Percentiles rank a stretch among this genome's conserved stretches.
Evolutionary conservation across 495 filamentous ascomycete species (phyloP).

Genomic region (Neurospora sp.): DNA sequence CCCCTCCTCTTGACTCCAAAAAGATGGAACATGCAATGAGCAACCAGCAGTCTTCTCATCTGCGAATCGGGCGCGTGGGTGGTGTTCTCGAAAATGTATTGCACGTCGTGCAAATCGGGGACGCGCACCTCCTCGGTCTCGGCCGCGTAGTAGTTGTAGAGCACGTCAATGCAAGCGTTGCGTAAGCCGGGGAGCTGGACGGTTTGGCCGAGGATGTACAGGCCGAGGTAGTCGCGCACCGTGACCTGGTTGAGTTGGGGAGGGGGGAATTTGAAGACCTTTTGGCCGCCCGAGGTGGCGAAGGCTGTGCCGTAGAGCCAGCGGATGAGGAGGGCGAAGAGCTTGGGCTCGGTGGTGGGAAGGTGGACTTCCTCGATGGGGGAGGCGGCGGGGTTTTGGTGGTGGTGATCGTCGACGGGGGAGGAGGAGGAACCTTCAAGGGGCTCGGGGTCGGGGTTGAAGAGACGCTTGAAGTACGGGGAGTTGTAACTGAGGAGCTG

Average conservation of each 20-base stretch:
- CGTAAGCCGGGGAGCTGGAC: slow-evolving; percentile 12
- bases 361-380: slow-evolving; percentile 7
- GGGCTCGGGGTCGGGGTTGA: slow-evolving; percentile 1
- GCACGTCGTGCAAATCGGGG: slow-evolving; percentile 13
- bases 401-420: background rate
- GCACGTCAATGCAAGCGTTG: slow-evolving; percentile 13
- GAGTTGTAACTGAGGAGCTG: slow-evolving; percentile 13
- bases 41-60: slow-evolving; percentile 16
- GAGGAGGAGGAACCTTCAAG: background rate
- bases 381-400: background rate
- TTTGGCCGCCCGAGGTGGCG: slow-evolving; percentile 1
- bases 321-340: slow-evolving; percentile 16
- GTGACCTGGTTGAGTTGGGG: slow-evolving; percentile 7
- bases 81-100: slow-evolving; percentile 16
- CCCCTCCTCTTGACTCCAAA: slow-evolving; percentile 8
- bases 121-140: background rate
- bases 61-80: slow-evolving; percentile 1
- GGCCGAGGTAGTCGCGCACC: slow-evolving; percentile 19
- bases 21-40: slow-evolving; percentile 14
- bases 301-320: slow-evolving; percentile 22
- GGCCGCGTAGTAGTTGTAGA: slow-evolving; percentile 10
- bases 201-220: slow-evolving; percentile 19
- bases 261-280: slow-evolving; percentile 8
- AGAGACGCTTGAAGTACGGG: slow-evolving; percentile 9
- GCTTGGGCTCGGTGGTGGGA: slow-evolving; percentile 9